These are phyloP conservation scores for Boletus vermiculosoides DNA, from an alignment of 768 basidiomycete genomes.

Conservation along the genomic window DNA sequence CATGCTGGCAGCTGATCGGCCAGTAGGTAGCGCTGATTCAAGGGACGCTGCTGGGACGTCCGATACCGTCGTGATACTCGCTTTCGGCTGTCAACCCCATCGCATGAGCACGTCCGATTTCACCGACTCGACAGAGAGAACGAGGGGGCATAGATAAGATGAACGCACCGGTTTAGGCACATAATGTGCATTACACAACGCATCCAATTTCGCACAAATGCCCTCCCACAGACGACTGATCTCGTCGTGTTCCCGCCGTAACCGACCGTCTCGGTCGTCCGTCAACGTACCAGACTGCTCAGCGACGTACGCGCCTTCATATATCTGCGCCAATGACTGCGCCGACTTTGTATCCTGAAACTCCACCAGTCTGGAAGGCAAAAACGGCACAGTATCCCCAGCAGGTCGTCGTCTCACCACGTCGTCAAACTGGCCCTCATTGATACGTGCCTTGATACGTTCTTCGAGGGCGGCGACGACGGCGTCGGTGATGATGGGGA, in stretches of 20 bases:
- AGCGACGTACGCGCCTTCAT: slow-evolving; percentile 87
- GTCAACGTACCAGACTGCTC: slow-evolving; percentile 50
- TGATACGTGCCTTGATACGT: slow-evolving; percentile 83
- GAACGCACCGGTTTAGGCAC: slow-evolving; percentile 83
- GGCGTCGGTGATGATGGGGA: slow-evolving; percentile 90
- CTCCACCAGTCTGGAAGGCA: slow-evolving; percentile 88
- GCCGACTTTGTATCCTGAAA: slow-evolving; percentile 85
- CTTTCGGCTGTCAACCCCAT: slow-evolving; percentile 66
- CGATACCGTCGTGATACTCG: slow-evolving; percentile 76
- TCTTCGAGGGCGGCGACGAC: slow-evolving; percentile 80
- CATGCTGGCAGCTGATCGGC: slow-evolving; percentile 70
- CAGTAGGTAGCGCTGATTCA: slow-evolving; percentile 89
- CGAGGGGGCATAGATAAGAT: background rate
- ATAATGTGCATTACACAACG: slow-evolving; percentile 92
- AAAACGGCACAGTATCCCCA: slow-evolving; percentile 80
- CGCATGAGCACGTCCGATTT: background rate
- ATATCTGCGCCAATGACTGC: slow-evolving; percentile 92
- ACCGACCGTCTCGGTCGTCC: slow-evolving; percentile 86
- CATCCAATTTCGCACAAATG: slow-evolving; percentile 86
- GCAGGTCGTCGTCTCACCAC: slow-evolving; percentile 74
- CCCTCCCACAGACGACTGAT: slow-evolving; percentile 81
- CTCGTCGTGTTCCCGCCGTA: slow-evolving; percentile 86
- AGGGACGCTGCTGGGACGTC: slow-evolving; percentile 79
- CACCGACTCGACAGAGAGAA: background rate
- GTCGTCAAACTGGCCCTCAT: slow-evolving; percentile 86